Conservation (phyloP, 2,329 filamentous ascomycete species). For the Gaeumannomyces sp. region DNA sequence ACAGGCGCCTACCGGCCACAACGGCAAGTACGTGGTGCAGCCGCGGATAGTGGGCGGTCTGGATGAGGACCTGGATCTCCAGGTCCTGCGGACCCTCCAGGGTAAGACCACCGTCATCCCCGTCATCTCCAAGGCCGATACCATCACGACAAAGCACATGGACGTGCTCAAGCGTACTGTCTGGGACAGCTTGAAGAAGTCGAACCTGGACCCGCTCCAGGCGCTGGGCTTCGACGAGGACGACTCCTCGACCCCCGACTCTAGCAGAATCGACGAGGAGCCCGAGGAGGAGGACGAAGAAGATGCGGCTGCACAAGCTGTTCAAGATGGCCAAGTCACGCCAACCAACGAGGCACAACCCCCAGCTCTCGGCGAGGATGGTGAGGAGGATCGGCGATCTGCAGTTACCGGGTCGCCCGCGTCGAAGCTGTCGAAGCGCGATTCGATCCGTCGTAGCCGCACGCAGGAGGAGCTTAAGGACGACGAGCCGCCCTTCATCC, state of each 20-base stretch:
- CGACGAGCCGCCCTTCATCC: slow-evolving; percentile 63
- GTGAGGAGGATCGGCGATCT: slow-evolving; percentile 19
- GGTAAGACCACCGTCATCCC: slow-evolving; percentile 94
- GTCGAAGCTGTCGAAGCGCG: slow-evolving; percentile 36
- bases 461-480: slow-evolving; percentile 37
- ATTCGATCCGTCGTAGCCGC: slow-evolving; percentile 42
- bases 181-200: slow-evolving; percentile 78
- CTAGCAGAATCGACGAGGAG: slow-evolving; percentile 46
- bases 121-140: slow-evolving; percentile 94
- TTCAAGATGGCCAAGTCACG: not conserved
- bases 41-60: slow-evolving; percentile 57
- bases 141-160: slow-evolving; percentile 95
- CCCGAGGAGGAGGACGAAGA: slow-evolving; percentile 40
- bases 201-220: slow-evolving; percentile 82
- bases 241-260: slow-evolving; percentile 46
- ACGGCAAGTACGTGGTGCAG: slow-evolving; percentile 38
- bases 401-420: slow-evolving; percentile 21
- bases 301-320: slow-evolving; percentile 18
- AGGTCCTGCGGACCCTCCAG: slow-evolving; percentile 80
- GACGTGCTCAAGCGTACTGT: slow-evolving; percentile 82
- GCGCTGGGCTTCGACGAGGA: slow-evolving; percentile 76
- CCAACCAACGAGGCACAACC: not conserved
- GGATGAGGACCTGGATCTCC: slow-evolving; percentile 84
- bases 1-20: slow-evolving; percentile 30
- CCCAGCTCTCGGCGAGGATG: slow-evolving; percentile 12